Evolutionary conservation across 140 eudicot genomes (phyloP).

Genomic region (Flaveria floridana): DNA sequence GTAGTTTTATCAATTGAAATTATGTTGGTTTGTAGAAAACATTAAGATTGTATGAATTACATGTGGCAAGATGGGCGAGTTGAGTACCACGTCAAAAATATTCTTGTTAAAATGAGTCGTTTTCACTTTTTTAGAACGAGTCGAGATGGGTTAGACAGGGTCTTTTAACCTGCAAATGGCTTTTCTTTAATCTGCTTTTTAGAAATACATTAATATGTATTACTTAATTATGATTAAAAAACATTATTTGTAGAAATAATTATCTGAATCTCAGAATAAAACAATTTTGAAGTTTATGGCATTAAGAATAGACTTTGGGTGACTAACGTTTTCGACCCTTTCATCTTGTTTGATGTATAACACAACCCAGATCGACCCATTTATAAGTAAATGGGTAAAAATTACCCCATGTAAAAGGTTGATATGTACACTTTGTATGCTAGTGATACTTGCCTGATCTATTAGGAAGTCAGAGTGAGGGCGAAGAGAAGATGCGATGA

Average conservation of each 20-base stretch:
- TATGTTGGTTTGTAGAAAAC: neutral
- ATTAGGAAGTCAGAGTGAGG: conserved; percentile 63
- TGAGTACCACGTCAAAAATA: neutral
- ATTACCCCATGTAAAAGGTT: neutral
- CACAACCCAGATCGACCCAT: conserved; percentile 1
- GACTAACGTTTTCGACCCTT: neutral
- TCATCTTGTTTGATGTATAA: neutral
- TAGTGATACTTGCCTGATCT: conserved; percentile 70
- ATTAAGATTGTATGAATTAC: neutral
- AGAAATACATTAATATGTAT: neutral
- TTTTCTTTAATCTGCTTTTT: neutral
- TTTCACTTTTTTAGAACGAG: neutral
- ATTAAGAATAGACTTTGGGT: neutral
- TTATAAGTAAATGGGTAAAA: neutral
- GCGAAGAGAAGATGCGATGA: conserved; percentile 55
- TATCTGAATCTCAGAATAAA: neutral
- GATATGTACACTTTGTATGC: neutral
- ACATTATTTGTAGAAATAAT: neutral
- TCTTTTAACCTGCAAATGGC: neutral
- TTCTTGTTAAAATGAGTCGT: neutral
- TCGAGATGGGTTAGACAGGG: neutral
- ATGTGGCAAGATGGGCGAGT: neutral
- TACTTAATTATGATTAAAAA: neutral
- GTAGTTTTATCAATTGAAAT: conserved; percentile 10
- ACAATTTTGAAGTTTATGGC: neutral